phyloP scores from a whole-genome alignment of 768 basidiomycete genomes.

The Boletus speciosus region DNA sequence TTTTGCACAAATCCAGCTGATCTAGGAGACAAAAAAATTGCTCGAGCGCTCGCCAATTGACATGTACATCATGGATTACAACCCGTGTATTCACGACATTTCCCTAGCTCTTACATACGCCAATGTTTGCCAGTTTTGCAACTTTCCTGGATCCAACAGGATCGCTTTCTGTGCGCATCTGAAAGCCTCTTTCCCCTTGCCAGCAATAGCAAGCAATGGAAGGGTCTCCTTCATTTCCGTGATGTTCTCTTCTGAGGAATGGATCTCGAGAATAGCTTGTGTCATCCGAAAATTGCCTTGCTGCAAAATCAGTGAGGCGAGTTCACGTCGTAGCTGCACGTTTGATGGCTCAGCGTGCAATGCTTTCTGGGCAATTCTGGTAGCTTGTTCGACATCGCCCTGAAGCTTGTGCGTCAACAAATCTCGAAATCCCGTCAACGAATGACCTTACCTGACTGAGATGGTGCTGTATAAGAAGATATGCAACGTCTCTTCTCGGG shows the following conservation, averaged over 20 bases:
- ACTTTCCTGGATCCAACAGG: conserved; percentile 48
- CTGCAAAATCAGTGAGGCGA: conserved; percentile 56
- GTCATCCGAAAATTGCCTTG: conserved; percentile 40
- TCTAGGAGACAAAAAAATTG: background rate
- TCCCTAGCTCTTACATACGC: conserved; percentile 46
- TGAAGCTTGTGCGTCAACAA: conserved; percentile 23
- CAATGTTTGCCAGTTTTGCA: conserved; percentile 55
- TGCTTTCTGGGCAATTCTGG: conserved; percentile 53
- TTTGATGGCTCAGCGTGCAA: conserved; percentile 55
- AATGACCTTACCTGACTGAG: conserved; percentile 59
- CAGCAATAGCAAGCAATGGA: conserved; percentile 49
- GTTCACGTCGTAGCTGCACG: conserved; percentile 44
- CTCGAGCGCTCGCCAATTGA: background rate
- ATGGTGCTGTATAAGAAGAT: conserved; percentile 69
- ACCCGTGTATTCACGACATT: conserved; percentile 18
- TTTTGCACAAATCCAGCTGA: background rate
- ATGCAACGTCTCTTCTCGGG: conserved; percentile 63
- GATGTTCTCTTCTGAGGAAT: conserved; percentile 30
- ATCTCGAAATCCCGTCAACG: background rate
- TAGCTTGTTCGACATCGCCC: conserved; percentile 49
- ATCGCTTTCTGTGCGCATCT: conserved; percentile 59
- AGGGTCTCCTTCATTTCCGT: conserved; percentile 41
- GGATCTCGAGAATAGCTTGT: conserved; percentile 43
- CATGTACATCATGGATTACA: background rate
- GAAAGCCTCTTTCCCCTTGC: conserved; percentile 32